Evolutionary conservation across 2,329 filamentous ascomycete genomes (phyloP).

Genomic region (Aspergillus sergii): DNA sequence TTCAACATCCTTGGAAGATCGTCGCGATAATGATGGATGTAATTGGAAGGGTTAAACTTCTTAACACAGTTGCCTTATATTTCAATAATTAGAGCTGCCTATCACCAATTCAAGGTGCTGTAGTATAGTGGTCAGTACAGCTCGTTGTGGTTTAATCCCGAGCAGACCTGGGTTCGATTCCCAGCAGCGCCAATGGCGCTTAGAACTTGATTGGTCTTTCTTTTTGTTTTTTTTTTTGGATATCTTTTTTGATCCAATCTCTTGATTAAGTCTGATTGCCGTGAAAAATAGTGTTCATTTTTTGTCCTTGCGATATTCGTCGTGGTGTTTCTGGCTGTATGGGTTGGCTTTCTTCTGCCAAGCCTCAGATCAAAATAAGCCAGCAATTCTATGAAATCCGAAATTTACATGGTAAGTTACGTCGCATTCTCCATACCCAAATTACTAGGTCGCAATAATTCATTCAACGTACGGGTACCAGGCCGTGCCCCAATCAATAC

Average conservation of each 20-base stretch:
- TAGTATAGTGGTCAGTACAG: slow-evolving; percentile 4
- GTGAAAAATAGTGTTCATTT: too few relatives aligned
- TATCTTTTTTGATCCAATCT: not conserved
- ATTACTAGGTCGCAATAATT: too few relatives aligned
- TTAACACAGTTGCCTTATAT: not conserved
- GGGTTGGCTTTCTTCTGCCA: too few relatives aligned
- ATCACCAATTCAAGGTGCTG: slow-evolving; percentile 2
- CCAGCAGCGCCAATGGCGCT: slow-evolving; percentile 4
- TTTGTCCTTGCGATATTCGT: too few relatives aligned
- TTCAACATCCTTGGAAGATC: not conserved
- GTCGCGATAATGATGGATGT: not conserved
- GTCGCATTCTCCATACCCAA: too few relatives aligned
- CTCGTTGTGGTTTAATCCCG: slow-evolving; percentile 2
- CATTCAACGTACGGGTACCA: too few relatives aligned
- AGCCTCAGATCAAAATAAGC: too few relatives aligned
- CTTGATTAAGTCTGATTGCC: too few relatives aligned
- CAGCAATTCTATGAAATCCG: too few relatives aligned
- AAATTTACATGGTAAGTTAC: too few relatives aligned
- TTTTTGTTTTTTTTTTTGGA: not conserved
- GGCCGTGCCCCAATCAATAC: rapidly evolving
- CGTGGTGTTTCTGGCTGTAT: too few relatives aligned
- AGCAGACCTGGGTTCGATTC: slow-evolving; percentile 5
- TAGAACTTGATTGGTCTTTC: not conserved
- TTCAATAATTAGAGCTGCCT: rapidly evolving
- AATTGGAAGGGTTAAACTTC: not conserved